Base-by-base conservation (phyloP, 495 filamentous ascomycete genomes). In the Penicillium manginii region DNA sequence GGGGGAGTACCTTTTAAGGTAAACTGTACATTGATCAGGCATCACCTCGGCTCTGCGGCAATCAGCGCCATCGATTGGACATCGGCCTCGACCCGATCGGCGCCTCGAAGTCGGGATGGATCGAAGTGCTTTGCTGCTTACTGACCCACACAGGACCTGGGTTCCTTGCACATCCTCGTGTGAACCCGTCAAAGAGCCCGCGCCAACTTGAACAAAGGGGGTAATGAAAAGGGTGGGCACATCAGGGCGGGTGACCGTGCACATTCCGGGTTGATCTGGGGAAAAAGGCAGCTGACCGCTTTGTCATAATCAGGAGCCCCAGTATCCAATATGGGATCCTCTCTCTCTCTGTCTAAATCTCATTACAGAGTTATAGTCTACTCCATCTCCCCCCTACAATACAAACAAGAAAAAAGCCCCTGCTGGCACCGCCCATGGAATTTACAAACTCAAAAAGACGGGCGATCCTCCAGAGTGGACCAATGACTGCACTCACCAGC, bases 391-490 rank as follows among this genome's bases (percentile, higher is more conserved):
- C 26, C 26, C 26, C 26, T 29, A 29, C 40, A 37, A 37, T n/a
- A 37, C 35, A 37, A 43, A 43, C 40, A 43, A 53, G 17, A 53
- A 12, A 47, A 26, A 47, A 40, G 37, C 45, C 45, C 21, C 21
- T 47, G 45, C 45, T 47, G 9, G 22, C 45, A 9, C 45, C 45
- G 42, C 50, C 65, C 63, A 61, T 59, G 65, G 67, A 60, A 63
- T 62, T 15, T 15, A 2, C 4, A 65, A 70, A 70, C 55, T 65
- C 55, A 59, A 70, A 68, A 58, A 10, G 40, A 43, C 33, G 23
- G 65, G 59, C 65, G 67, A 70, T 68, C 67, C 60, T 68, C 58
- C 54, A 61, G 52, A 54, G 48, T 39, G 35, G 60, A 58, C 67
- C 67, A 70, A 70, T 70, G 50, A 57, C 64, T 58, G 58, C 49